Percentiles rank a stretch among this genome's conserved stretches.
Conservation (phyloP, 495 filamentous ascomycete genomes). For the Lasiosphaeria hispida region DNA sequence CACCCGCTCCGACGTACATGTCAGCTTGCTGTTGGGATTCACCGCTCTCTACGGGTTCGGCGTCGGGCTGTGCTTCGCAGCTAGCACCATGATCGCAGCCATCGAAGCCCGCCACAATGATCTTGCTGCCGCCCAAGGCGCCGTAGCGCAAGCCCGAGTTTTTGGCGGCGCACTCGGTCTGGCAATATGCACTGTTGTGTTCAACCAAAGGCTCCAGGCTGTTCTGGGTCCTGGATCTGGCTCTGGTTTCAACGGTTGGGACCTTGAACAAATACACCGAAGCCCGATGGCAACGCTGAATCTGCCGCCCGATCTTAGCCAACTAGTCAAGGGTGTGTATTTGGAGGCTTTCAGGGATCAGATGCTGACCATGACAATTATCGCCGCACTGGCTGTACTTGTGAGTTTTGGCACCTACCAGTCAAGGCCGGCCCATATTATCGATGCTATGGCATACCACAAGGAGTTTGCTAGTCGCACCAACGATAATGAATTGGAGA, state of each 20-base stretch:
- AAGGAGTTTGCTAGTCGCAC: slow-evolving; percentile 19
- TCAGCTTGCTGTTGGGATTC: slow-evolving; percentile 47
- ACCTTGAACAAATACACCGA: slow-evolving; percentile 20
- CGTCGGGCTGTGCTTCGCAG: slow-evolving; percentile 49
- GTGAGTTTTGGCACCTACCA: slow-evolving; percentile 26
- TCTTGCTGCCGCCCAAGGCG: slow-evolving; percentile 53
- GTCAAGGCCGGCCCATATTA: slow-evolving; percentile 17
- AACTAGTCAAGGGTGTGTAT: slow-evolving; percentile 20
- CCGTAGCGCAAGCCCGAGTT: slow-evolving; percentile 54
- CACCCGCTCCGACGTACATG: slow-evolving; percentile 30
- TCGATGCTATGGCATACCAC: slow-evolving; percentile 24
- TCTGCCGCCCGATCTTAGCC: slow-evolving; percentile 1
- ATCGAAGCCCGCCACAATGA: slow-evolving; percentile 47
- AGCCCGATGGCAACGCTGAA: slow-evolving; percentile 17
- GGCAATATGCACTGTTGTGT: slow-evolving; percentile 43
- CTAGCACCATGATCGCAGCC: slow-evolving; percentile 50
- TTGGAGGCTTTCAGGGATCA: slow-evolving; percentile 21
- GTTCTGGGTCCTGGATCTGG: slow-evolving; percentile 15
- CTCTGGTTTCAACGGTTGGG: slow-evolving; percentile 19
- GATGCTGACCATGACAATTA: slow-evolving; percentile 26
- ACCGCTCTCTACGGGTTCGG: slow-evolving; percentile 56
- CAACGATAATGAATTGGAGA: slow-evolving; percentile 28
- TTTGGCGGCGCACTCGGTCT: slow-evolving; percentile 58
- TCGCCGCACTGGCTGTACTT: slow-evolving; percentile 29
- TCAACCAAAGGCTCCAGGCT: slow-evolving; percentile 28